These are phyloP conservation scores for Trichosporon sp. DNA, from an alignment of 1,284 basidiomycete genomes.

Conservation along the genomic window DNA sequence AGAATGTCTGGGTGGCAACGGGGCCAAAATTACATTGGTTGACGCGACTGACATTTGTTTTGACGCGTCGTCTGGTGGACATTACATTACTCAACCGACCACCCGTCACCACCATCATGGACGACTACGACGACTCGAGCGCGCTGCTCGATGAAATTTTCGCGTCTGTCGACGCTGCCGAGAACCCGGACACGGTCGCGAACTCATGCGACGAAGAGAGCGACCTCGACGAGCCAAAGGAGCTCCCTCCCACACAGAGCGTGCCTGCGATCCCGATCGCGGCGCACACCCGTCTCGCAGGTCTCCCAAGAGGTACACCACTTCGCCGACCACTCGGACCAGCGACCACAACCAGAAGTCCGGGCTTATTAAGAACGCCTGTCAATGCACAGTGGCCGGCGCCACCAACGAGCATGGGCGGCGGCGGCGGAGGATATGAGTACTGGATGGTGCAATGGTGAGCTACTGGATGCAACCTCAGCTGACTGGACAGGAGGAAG, in stretches of 20 bases:
- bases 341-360: slow-evolving; percentile 26
- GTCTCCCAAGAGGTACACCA: neutral
- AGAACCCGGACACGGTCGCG: slow-evolving; percentile 24
- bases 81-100: slow-evolving; percentile 24
- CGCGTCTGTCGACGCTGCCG: slow-evolving; percentile 28
- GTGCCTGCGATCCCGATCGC: neutral
- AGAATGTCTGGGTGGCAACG: slow-evolving; percentile 9
- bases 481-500: slow-evolving; percentile 49
- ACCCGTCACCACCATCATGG: neutral
- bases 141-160: slow-evolving; percentile 33
- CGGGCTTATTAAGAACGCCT: slow-evolving; percentile 1
- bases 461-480: slow-evolving; percentile 20
- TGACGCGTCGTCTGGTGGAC: slow-evolving; percentile 8
- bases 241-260: slow-evolving; percentile 20
- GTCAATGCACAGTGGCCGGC: neutral
- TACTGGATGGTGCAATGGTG: slow-evolving; percentile 55
- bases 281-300: neutral
- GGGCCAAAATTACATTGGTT: slow-evolving; percentile 11
- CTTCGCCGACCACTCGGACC: slow-evolving; percentile 1
- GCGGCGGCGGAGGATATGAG: slow-evolving; percentile 21
- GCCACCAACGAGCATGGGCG: neutral
- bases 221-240: slow-evolving; percentile 30
- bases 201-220: slow-evolving; percentile 35
- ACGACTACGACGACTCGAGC: slow-evolving; percentile 23
- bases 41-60: slow-evolving; percentile 20